phyloP scores from a whole-genome alignment of 495 filamentous ascomycete genomes.

The Neurospora pannonica region DNA sequence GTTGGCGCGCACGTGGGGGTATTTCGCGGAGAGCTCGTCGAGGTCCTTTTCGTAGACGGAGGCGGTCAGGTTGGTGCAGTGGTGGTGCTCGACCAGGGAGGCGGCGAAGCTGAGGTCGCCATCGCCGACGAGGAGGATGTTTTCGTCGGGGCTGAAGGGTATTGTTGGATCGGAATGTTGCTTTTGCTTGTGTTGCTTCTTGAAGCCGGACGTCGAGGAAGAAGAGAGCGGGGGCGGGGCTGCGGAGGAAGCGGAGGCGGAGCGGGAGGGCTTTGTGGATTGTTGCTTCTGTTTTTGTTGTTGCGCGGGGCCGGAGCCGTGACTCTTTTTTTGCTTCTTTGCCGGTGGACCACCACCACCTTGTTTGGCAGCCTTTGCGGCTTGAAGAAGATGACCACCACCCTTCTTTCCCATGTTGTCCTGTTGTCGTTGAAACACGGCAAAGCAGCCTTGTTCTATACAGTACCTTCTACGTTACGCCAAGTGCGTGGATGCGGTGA shows the following conservation, averaged over 20 bases:
- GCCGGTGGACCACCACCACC: slow-evolving; percentile 1
- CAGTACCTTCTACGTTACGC: neutral
- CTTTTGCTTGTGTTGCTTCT: slow-evolving; percentile 14
- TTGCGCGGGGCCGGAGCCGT: neutral
- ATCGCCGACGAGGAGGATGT: slow-evolving; percentile 81
- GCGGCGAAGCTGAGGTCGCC: slow-evolving; percentile 88
- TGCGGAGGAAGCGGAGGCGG: neutral
- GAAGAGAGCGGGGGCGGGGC: neutral
- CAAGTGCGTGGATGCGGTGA: neutral
- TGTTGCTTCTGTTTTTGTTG: slow-evolving; percentile 1
- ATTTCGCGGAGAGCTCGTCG: slow-evolving; percentile 53
- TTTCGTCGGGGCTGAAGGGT: slow-evolving; percentile 62
- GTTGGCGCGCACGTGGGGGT: slow-evolving; percentile 61
- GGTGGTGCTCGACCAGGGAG: slow-evolving; percentile 62
- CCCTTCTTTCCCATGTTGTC: slow-evolving; percentile 4
- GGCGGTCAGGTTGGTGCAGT: slow-evolving; percentile 51
- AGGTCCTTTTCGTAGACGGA: slow-evolving; percentile 38
- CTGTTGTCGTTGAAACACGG: neutral
- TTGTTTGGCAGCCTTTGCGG: slow-evolving; percentile 14
- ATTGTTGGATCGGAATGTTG: slow-evolving; percentile 48
- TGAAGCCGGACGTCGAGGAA: neutral
- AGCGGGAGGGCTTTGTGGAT: slow-evolving; percentile 1
- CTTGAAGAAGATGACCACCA: slow-evolving; percentile 8
- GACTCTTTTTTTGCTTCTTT: slow-evolving; percentile 11
- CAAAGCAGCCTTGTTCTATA: neutral